Evolutionary conservation across 768 basidiomycete species (phyloP).

Genomic region (Rhodosporidiobolus sp.): DNA sequence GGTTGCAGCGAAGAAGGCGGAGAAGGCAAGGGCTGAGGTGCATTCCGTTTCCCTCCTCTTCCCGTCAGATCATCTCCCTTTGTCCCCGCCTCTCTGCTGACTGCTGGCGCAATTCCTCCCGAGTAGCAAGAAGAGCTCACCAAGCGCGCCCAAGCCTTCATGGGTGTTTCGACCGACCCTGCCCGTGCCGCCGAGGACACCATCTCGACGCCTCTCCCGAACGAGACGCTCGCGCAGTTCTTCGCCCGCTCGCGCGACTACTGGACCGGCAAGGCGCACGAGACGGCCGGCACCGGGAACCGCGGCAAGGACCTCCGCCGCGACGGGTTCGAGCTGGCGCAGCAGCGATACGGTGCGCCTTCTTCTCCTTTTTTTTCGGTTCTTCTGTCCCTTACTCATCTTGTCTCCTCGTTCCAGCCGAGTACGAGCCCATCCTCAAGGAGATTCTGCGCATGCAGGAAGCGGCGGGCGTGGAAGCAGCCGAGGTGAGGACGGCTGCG

Average conservation of each 20-base stretch:
- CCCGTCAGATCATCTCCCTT: too few relatives aligned
- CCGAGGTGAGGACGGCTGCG: slow-evolving; percentile 21
- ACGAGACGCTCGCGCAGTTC: slow-evolving; percentile 77
- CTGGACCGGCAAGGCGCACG: slow-evolving; percentile 72
- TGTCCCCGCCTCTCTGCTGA: neutral
- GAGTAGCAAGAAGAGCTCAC: slow-evolving; percentile 51
- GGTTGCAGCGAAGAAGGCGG: slow-evolving; percentile 29
- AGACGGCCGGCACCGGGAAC: slow-evolving; percentile 55
- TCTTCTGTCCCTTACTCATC: neutral
- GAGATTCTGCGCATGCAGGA: slow-evolving; percentile 79
- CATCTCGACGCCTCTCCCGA: slow-evolving; percentile 74
- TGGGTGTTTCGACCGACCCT: slow-evolving; percentile 58
- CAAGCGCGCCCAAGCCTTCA: slow-evolving; percentile 55
- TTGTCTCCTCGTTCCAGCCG: slow-evolving; percentile 52
- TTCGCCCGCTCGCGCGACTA: slow-evolving; percentile 76
- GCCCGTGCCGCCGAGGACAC: slow-evolving; percentile 64
- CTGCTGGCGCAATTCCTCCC: neutral
- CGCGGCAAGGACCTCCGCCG: slow-evolving; percentile 73
- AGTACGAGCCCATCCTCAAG: slow-evolving; percentile 74
- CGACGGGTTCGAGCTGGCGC: slow-evolving; percentile 72
- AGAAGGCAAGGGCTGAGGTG: slow-evolving; percentile 22
- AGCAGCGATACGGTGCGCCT: slow-evolving; percentile 65
- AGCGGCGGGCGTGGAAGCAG: slow-evolving; percentile 73
- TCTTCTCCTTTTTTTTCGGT: neutral
- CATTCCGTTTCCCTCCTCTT: neutral